These are phyloP conservation scores for Linanthus parryae DNA, from an alignment of 148 eudicot species.

Conservation along the genomic window DNA sequence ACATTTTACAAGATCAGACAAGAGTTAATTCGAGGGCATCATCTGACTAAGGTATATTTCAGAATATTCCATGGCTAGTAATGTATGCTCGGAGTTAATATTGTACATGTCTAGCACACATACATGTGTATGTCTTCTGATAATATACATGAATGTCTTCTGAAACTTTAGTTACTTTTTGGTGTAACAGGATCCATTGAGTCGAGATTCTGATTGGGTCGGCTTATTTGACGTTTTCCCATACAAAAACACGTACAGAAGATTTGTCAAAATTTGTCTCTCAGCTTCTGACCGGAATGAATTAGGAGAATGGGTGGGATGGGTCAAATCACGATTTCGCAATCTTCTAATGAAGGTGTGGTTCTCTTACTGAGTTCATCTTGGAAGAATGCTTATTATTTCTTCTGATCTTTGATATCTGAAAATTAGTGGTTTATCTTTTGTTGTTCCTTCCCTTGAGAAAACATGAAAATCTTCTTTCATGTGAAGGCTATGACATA, in stretches of 20 bases:
- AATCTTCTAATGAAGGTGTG: slow-evolving; percentile 44
- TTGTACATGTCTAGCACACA: slow-evolving; percentile 1
- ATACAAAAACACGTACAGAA: slow-evolving; percentile 29
- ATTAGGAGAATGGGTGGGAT: slow-evolving; percentile 51
- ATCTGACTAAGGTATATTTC: slow-evolving; percentile 28
- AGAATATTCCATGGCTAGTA: background rate
- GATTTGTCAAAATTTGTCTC: slow-evolving; percentile 41
- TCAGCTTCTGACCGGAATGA: slow-evolving; percentile 27
- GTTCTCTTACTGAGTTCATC: background rate
- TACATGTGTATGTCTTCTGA: background rate
- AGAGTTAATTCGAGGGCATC: slow-evolving; percentile 39
- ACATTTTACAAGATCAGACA: slow-evolving; percentile 35
- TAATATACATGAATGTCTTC: background rate
- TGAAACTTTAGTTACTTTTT: slow-evolving; percentile 6
- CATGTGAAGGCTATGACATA: no score
- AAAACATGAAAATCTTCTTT: no score
- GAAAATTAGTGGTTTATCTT: background rate
- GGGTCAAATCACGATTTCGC: slow-evolving; percentile 51
- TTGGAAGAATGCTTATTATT: background rate
- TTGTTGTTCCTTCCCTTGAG: background rate
- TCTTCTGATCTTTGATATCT: slow-evolving; percentile 5
- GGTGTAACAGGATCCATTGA: slow-evolving; percentile 26
- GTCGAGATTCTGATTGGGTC: slow-evolving; percentile 37
- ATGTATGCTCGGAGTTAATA: background rate
- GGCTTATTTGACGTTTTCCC: slow-evolving; percentile 40